phyloP scores from a whole-genome alignment of 345 rosid species.

The Firmiana major region DNA sequence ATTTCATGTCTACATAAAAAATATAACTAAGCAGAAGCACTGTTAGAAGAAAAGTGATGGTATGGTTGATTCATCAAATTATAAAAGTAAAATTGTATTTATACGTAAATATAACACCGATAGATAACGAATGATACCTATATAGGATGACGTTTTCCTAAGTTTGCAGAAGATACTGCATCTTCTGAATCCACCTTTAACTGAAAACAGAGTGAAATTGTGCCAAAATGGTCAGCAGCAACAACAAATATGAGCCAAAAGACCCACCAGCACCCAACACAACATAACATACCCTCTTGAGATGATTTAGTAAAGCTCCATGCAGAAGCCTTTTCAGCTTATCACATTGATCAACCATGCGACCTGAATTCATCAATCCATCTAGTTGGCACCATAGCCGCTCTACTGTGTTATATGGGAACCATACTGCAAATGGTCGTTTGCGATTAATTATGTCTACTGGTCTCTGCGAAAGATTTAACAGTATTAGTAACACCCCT shows the following conservation, averaged over 20 bases:
- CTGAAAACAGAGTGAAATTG: conserved; percentile 27
- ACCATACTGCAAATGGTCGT: conserved; percentile 69
- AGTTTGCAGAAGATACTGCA: conserved; percentile 38
- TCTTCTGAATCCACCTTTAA: conserved; percentile 76
- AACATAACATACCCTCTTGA: conserved; percentile 53
- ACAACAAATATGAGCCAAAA: not conserved
- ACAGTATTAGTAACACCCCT: not conserved
- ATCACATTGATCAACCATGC: conserved; percentile 67
- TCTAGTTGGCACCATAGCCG: conserved; percentile 79
- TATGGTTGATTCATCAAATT: no score
- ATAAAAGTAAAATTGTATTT: no score
- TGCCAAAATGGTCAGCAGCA: not conserved
- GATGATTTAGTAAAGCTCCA: conserved; percentile 66
- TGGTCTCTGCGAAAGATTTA: conserved; percentile 59
- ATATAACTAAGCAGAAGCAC: no score
- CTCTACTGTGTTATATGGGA: conserved; percentile 63
- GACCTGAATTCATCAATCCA: conserved; percentile 47
- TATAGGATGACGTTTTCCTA: not conserved
- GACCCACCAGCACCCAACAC: not conserved
- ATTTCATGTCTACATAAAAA: no score
- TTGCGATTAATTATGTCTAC: conserved; percentile 64
- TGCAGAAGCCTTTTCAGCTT: conserved; percentile 65
- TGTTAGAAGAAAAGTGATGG: no score
- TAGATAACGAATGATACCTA: not conserved
- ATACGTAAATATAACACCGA: not conserved